Evolutionary conservation across 306 rosid species (phyloP).

Genomic region (Spatholobus suberectus): DNA sequence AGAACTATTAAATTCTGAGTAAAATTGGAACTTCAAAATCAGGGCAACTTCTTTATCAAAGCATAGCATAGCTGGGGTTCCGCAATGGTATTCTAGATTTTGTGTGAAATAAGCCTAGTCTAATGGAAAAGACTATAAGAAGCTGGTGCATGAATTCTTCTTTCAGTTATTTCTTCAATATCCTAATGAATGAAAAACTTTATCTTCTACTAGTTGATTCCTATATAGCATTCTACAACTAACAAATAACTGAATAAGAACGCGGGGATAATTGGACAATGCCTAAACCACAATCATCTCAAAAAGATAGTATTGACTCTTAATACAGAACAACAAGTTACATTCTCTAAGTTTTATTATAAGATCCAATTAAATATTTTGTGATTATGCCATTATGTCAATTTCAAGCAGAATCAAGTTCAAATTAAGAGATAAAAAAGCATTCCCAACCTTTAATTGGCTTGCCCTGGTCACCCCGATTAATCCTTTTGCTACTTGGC

Average conservation of each 20-base stretch:
- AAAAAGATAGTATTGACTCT: not conserved
- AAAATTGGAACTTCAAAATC: not conserved
- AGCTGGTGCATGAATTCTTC: not conserved
- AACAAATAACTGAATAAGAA: not conserved
- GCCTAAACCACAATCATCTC: conserved; percentile 18
- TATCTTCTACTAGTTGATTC: not conserved
- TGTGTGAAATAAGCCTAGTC: not conserved
- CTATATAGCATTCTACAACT: not conserved
- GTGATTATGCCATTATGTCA: not conserved
- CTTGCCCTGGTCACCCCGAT: conserved; percentile 48
- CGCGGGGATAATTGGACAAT: not conserved
- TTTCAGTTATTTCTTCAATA: not conserved
- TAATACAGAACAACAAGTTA: not conserved
- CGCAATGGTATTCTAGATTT: not conserved
- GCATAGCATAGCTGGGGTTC: not conserved
- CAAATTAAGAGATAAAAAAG: conserved; percentile 13
- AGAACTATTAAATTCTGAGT: not conserved
- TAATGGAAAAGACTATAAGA: not conserved
- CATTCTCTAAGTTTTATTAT: not conserved
- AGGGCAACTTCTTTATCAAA: not conserved
- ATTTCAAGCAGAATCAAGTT: conserved; percentile 26
- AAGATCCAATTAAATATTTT: not conserved
- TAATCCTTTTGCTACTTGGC: conserved; percentile 50
- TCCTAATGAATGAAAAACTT: conserved; percentile 19
- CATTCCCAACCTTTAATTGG: conserved; percentile 58